phyloP scores from a whole-genome alignment of 106 monocot genomes.

The Dendrobium huoshanense region DNA sequence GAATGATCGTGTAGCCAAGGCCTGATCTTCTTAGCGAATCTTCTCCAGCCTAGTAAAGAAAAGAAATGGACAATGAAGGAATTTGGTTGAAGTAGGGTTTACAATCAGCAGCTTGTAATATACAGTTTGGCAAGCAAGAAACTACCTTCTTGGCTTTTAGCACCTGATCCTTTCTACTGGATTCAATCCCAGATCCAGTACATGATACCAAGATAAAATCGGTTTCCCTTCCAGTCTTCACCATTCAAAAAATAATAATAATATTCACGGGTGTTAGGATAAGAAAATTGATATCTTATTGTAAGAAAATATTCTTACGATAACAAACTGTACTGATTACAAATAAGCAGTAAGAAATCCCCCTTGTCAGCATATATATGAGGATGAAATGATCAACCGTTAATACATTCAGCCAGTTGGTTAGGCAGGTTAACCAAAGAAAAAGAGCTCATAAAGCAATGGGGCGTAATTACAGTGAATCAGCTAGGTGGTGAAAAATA shows the following conservation, averaged over 20 bases:
- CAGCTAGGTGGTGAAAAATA: neutral
- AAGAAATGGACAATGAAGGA: neutral
- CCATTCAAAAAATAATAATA: slow-evolving; percentile 1
- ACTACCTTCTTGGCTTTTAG: slow-evolving; percentile 89
- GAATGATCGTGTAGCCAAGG: slow-evolving; percentile 95
- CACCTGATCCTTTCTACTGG: slow-evolving; percentile 83
- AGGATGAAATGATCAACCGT: too few relatives aligned
- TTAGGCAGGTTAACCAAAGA: neutral
- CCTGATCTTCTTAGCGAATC: slow-evolving; percentile 88
- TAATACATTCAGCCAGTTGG: too few relatives aligned
- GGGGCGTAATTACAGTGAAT: neutral
- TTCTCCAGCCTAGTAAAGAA: slow-evolving; percentile 63
- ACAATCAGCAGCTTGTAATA: neutral
- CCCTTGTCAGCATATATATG: too few relatives aligned
- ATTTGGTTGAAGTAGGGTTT: neutral
- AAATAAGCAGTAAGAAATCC: too few relatives aligned
- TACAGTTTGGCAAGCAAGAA: neutral
- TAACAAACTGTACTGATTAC: neutral
- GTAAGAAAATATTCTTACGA: neutral
- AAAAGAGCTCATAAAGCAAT: neutral
- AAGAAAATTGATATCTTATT: neutral
- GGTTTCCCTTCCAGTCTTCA: slow-evolving; percentile 91
- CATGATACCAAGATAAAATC: slow-evolving; percentile 96
- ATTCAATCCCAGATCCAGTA: slow-evolving; percentile 79
- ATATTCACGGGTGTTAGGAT: neutral